Evolutionary conservation across 2,329 filamentous ascomycete species (phyloP).

Genomic region (Aspergillus spinulosporus): DNA sequence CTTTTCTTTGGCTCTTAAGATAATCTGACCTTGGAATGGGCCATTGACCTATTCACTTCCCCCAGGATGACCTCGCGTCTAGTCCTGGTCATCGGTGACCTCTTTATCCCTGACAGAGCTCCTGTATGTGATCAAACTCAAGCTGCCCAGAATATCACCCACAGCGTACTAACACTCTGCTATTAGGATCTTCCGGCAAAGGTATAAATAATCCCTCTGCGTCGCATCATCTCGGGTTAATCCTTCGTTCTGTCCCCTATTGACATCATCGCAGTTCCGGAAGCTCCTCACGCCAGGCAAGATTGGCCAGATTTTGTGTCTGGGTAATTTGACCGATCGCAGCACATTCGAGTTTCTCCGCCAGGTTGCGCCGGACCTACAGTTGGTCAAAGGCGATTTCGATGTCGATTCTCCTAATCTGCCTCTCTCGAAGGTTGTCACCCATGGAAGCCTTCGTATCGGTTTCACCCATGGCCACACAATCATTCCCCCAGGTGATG

Average conservation of each 20-base stretch:
- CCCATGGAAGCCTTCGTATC: constrained; percentile 67
- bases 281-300: constrained; percentile 81
- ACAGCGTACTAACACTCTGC: constrained; percentile 15
- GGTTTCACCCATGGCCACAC: constrained; percentile 71
- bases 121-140: constrained; percentile 54
- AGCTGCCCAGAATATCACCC: constrained; percentile 19
- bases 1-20: neutral
- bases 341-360: constrained; percentile 79
- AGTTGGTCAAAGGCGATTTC: constrained; percentile 70
- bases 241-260: constrained; percentile 15
- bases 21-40: constrained; percentile 27
- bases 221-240: neutral
- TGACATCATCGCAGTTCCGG: constrained; percentile 63
- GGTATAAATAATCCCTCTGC: constrained; percentile 51
- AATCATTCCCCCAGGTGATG: constrained; percentile 67
- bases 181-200: constrained; percentile 77
- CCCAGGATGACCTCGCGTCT: constrained; percentile 74
- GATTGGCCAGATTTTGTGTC: constrained; percentile 77
- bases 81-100: constrained; percentile 87
- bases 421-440: constrained; percentile 67
- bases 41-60: constrained; percentile 28
- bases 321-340: constrained; percentile 78
- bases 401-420: constrained; percentile 67
- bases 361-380: constrained; percentile 69
- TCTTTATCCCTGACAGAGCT: constrained; percentile 90